Base-by-base conservation (phyloP, 768 basidiomycete genomes). In the Punctularia strigosozonata region DNA sequence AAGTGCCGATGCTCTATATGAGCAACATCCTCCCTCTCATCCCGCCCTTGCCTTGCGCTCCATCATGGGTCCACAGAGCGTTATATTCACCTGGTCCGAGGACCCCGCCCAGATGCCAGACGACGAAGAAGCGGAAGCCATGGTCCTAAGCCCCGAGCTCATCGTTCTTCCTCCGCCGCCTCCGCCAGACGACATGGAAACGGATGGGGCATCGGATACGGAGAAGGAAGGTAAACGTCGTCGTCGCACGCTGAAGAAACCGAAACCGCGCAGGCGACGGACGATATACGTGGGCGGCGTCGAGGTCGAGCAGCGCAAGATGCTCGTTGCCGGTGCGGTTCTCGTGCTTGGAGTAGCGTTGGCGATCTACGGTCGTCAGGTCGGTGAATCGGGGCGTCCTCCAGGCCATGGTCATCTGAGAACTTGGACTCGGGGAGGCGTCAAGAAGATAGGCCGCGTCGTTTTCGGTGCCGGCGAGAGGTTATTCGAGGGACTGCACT, bases 31-130 rank as follows among this genome's bases (percentile, higher is more conserved):
- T 4, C 80, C 81, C 2, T 61, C 66, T 2, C 68, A 80, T 37
- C 68, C 76, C 7, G 60, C 55, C 1, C 60, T 88, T 10, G 52
- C 46, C 3, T 59, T 84, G 13, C 57, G 67, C 5, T 59, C 63
- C 21, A 82, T 82, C 35, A 75, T 89, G 70, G 86, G 86, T 6
- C 82, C 80, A 1, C 76, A 81, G 48, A 86, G 82, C 49, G 80
- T 73, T 25, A 62, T 85, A 37, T 73, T 68, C 53, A 87, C 86
- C 6, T 89, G 84, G 84, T 71, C 68, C 14, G 71, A 77, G 47
- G 53, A 59, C 20, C 48, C 53, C 3, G 36, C 55, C 1, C 54
- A 57, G n/a, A 54, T 73, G 31, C 73, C 71, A 1, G 47, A 55
- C 6, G 76, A 78, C 46, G 60, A 67, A 37, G 68, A 65, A 34